Base-by-base conservation (phyloP, 2,329 filamentous ascomycete genomes). In the Paecilomyces fulvus region DNA sequence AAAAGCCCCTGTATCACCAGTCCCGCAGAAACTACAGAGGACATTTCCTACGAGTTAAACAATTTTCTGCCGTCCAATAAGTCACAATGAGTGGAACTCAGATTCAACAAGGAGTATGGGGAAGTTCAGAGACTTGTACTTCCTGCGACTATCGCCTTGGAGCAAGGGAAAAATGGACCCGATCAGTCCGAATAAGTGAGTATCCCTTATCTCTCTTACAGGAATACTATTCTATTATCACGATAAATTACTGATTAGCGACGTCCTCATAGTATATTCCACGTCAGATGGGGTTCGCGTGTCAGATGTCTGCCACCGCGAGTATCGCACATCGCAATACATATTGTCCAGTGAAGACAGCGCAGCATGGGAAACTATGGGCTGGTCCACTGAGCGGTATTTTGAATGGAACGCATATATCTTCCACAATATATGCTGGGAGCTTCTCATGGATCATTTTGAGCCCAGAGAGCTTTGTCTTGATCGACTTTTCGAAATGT, bases 61-160 rank as follows among this genome's bases (percentile, higher is more conserved):
- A 21, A 28, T 28, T 28, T 28, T 5, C 2, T 28, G 25, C 2
- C 25, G 7, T 28, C 7, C 25, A 28, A 28, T 28, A 28, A 28
- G 25, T 28, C 25, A 3, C 25, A 7, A 7, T 28, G 25, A 28
- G 25, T 28, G 7, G 25, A 28, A 2, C 5, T 28, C 7, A 3
- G 2, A 21, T 28, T 28, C 25, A 3, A 28, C 2, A 28, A 28
- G 4, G 25, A 28, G 5, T 3, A 3, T 28, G 25, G 25, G 7
- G 25, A 28, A 5, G 25, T 80, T 86, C 58, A 65, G 67, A 12
- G 78, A 83, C 53, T 77, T 85, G 0, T 82, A 75, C 60, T 86
- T 85, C 68, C 75, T 86, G 33, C 10, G 33, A 43, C 10, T 17
- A 17, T 43, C n/a, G 1, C 14, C n/a, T 43, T 5, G 14, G 14